Evolutionary conservation across 805 yeast species (phyloP), one percentile per base, ranked within the genome.

Genomic region (Scheffersomyces stipitis): DNA sequence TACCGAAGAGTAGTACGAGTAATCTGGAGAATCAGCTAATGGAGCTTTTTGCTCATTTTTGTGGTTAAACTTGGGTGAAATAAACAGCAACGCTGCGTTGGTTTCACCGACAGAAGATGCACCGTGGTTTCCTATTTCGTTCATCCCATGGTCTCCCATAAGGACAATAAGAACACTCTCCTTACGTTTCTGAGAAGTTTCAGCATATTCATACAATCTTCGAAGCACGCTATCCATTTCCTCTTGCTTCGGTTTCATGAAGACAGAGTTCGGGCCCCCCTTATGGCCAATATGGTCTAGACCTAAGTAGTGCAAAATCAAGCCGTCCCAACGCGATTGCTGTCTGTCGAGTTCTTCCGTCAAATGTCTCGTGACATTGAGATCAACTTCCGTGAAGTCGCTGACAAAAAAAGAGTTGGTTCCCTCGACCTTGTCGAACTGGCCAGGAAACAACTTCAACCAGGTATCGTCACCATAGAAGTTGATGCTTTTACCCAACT

Each of bases 391-490:
- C 2, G 91, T 86, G 57, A 86, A 93, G 57, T 93, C 99, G 37
- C 93, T 83, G 1, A 93, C 99, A 56, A 86, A 93, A 56, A 93
- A 93, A 34, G 96, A 88, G 30, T 86, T 81, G 0, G 98, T 91
- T 1, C 98, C 98, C 27, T 93, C 98, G 18, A 57, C 64, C 31
- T 73, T 68, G 15, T 70, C 68, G 52, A 91, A 90, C 45, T 71
- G 71, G 6, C 60, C 60, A 0, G 96, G 96, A 48, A 90, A 93
- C 33, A 93, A 69, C 54, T 88, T 90, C 44, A 90, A 61, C 99
- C 99, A 93, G 1, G 99, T 93, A 56, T 93, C 99, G 60, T 93
- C 99, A 22, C 99, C 99, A 65, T 76, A 91, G 76, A 93, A 86
- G 54, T 89, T 84, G 18, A 93, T 66, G 15, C 53, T 68, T 54